phyloP scores from a whole-genome alignment of 805 yeast genomes.

The Lipomyces anomalus region DNA sequence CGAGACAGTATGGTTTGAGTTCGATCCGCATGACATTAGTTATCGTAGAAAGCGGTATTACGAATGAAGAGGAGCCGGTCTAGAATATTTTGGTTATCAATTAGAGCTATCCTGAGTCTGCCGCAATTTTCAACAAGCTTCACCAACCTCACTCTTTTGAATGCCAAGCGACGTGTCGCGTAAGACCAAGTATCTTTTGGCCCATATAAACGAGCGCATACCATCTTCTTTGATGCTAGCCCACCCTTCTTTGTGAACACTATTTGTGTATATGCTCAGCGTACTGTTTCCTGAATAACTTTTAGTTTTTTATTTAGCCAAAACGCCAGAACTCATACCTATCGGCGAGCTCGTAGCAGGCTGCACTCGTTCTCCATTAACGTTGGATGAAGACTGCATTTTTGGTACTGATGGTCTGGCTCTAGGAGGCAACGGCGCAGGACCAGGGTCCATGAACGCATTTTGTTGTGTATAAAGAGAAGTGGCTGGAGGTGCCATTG shows the following conservation, averaged over 20 bases:
- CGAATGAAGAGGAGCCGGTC: constrained; percentile 8
- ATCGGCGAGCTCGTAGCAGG: too few species aligned
- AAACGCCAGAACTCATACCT: too few species aligned
- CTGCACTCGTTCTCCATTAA: too few species aligned
- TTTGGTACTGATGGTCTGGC: constrained; percentile 3
- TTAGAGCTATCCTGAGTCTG: too few species aligned
- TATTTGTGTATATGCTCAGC: too few species aligned
- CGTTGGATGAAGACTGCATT: too few species aligned
- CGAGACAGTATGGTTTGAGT: constrained; percentile 73
- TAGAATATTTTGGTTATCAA: too few species aligned
- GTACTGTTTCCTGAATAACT: too few species aligned
- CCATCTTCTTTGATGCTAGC: constrained; percentile 92
- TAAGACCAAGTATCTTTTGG: constrained; percentile 73
- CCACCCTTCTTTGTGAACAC: constrained; percentile 55
- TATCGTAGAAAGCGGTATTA: constrained; percentile 48
- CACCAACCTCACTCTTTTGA: constrained; percentile 52
- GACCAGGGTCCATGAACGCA: constrained; percentile 51
- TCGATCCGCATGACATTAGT: constrained; percentile 62
- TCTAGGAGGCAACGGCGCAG: constrained; percentile 50
- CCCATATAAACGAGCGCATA: constrained; percentile 83
- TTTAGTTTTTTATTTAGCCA: too few species aligned
- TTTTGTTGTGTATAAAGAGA: constrained; percentile 22
- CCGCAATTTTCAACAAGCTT: too few species aligned
- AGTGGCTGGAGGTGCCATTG: too few species aligned
- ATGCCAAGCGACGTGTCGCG: constrained; percentile 70